Percentiles rank a stretch among this genome's conserved stretches.
Conservation (phyloP, 2,329 filamentous ascomycete genomes). For the Davidsoniella neocaledoniae region DNA sequence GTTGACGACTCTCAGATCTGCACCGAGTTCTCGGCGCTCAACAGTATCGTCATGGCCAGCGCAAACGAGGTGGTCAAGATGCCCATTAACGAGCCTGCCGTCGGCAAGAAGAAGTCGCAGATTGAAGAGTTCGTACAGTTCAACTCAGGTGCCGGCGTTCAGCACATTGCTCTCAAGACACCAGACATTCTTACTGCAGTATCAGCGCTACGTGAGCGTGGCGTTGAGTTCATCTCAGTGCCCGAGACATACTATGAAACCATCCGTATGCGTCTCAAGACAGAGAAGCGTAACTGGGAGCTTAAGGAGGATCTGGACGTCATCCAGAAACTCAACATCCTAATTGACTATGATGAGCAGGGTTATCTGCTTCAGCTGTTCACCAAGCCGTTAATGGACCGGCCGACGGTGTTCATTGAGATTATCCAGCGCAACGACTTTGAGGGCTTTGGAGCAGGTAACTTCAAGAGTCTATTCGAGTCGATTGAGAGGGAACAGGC, state of each 20-base stretch:
- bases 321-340: slow-evolving; percentile 61
- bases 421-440: slow-evolving; percentile 89
- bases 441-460: slow-evolving; percentile 82
- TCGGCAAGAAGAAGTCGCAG: slow-evolving; percentile 78
- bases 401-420: slow-evolving; percentile 89
- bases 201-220: slow-evolving; percentile 61
- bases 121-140: slow-evolving; percentile 90
- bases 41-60: slow-evolving; percentile 78
- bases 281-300: slow-evolving; percentile 39
- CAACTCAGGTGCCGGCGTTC: slow-evolving; percentile 77
- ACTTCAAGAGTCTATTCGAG: slow-evolving; percentile 91
- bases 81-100: slow-evolving; percentile 93
- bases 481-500: slow-evolving; percentile 90
- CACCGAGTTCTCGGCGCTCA: slow-evolving; percentile 81
- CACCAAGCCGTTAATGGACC: slow-evolving; percentile 80
- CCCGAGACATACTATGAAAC: slow-evolving; percentile 72
- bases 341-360: slow-evolving; percentile 89
- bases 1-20: slow-evolving; percentile 87
- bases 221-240: slow-evolving; percentile 84
- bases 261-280: slow-evolving; percentile 57
- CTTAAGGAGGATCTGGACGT: slow-evolving; percentile 67
- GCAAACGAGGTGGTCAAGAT: slow-evolving; percentile 82
- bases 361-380: slow-evolving; percentile 69
- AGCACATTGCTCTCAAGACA: slow-evolving; percentile 82
- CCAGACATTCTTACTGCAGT: slow-evolving; percentile 64